Base-by-base conservation (phyloP, 176 grass and related monocot genomes). In the Triticum urartu region DNA sequence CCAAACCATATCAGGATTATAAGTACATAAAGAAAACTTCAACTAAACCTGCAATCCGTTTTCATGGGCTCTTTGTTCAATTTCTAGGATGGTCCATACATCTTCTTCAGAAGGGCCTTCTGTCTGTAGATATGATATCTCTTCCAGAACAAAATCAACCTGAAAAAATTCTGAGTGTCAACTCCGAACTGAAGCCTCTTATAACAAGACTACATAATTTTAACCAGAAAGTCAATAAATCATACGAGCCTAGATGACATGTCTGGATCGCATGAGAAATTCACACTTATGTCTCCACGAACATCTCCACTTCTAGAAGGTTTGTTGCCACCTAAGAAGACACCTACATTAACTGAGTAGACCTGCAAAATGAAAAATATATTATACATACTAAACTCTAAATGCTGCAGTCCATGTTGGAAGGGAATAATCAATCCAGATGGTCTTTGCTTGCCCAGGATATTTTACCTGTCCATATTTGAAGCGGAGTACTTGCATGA, bases 321-420 rank as follows among this genome's bases (percentile, higher is more conserved):
- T 91, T 95, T 99, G 88, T 99, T 99, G 36, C 97, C 97, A 82
- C 97, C 94, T 91, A 99, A 86, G 86, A 99, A 99, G 72, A 95
- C 94, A 61, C 92, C 88, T 80, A 99, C 94, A 87, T 84, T 99
- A 67, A 99, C 89, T 77, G 97, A 99, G 88, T 96, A 99, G 67
- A 99, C 88, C 97, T 99, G 89, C 76, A 64, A 64, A 85, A 86
- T 50, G 25, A 84, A 72, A 14, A 79, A 62, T 22, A 77, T 79
- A 64, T 89, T 60, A 59, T 42, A 48, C 43, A 12, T 48, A 81
- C 63, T 82, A 60, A 43, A 65, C 35, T 42, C 4, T 11, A 90
- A 60, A 86, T 81, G 39, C 13, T 81, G 15, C 21, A 77, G 15
- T 71, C 34, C 67, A 67, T 64, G 43, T 79, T 66, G 64, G 64